Conservation (phyloP, 1,284 basidiomycete genomes). For the Ceratobasidium sp. region DNA sequence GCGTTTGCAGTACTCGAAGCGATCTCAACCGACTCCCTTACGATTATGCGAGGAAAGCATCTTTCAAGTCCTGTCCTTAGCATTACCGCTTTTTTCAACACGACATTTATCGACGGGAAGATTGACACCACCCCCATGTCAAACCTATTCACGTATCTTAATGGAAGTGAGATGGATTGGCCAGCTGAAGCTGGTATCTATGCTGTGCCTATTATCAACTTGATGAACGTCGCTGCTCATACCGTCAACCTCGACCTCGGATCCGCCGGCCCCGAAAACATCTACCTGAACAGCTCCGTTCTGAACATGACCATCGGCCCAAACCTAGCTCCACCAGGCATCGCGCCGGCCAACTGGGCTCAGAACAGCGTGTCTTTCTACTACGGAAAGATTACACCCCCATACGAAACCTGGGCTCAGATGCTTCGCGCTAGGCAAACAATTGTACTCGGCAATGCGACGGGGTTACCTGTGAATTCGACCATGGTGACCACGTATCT, state of each 20-base stretch:
- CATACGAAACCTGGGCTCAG: slow-evolving; percentile 1
- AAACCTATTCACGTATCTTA: neutral
- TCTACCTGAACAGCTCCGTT: slow-evolving; percentile 1
- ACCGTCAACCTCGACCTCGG: slow-evolving; percentile 36
- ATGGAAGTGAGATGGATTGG: neutral
- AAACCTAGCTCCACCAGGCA: neutral
- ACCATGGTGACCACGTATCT: slow-evolving; percentile 5
- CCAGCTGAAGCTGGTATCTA: neutral
- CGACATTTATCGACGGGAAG: neutral
- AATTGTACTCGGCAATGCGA: neutral
- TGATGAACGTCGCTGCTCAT: neutral
- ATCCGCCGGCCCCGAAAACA: neutral
- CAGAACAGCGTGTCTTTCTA: neutral
- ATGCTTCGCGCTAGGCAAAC: neutral
- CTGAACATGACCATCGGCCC: neutral
- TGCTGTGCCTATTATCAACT: neutral
- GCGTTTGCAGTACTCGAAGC: slow-evolving; percentile 23
- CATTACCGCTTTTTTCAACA: neutral
- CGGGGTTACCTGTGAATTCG: neutral
- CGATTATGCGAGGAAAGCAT: neutral
- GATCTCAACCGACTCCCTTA: slow-evolving; percentile 18
- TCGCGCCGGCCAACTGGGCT: neutral
- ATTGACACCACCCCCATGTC: neutral
- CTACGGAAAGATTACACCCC: neutral
- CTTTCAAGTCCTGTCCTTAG: neutral